Conservation (phyloP, 305 asterid genomes). For the Striga hermonthica region DNA sequence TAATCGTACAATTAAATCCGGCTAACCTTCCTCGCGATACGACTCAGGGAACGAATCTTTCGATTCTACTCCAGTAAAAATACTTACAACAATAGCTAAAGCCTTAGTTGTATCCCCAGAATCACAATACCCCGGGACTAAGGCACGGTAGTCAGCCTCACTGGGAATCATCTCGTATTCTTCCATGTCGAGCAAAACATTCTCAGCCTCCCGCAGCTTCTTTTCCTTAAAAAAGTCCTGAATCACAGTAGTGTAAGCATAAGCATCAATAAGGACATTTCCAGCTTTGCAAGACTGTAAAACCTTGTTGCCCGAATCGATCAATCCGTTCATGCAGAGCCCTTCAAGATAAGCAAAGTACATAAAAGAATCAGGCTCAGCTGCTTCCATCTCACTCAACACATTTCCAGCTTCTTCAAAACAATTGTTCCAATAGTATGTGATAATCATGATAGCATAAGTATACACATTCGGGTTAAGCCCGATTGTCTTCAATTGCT, state of each 20-base stretch:
- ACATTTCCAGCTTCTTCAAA: constrained; percentile 54
- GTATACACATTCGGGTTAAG: constrained; percentile 67
- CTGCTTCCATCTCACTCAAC: constrained; percentile 59
- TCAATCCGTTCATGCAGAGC: constrained; percentile 47
- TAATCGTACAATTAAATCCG: no score
- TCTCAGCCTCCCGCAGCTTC: constrained; percentile 51
- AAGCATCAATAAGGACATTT: constrained; percentile 40
- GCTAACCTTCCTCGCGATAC: no score
- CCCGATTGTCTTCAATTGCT: constrained; percentile 51
- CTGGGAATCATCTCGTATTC: constrained; percentile 49
- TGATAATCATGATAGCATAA: constrained; percentile 68
- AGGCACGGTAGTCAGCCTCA: constrained; percentile 42
- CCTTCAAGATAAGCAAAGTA: constrained; percentile 56
- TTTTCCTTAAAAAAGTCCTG: constrained; percentile 63
- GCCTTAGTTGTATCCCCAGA: constrained; percentile 51
- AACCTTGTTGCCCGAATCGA: constrained; percentile 42
- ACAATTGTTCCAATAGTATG: constrained; percentile 46
- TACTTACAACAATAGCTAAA: no score
- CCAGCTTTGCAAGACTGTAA: constrained; percentile 37
- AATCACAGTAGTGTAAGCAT: constrained; percentile 53
- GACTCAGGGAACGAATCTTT: no score
- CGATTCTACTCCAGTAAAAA: no score
- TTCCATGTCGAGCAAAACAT: constrained; percentile 52
- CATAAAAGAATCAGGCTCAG: constrained; percentile 44
- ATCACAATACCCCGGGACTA: constrained; percentile 64